Evolutionary conservation across 108 stramenopile species (phyloP).

Genomic region (Cyclotella sp.): DNA sequence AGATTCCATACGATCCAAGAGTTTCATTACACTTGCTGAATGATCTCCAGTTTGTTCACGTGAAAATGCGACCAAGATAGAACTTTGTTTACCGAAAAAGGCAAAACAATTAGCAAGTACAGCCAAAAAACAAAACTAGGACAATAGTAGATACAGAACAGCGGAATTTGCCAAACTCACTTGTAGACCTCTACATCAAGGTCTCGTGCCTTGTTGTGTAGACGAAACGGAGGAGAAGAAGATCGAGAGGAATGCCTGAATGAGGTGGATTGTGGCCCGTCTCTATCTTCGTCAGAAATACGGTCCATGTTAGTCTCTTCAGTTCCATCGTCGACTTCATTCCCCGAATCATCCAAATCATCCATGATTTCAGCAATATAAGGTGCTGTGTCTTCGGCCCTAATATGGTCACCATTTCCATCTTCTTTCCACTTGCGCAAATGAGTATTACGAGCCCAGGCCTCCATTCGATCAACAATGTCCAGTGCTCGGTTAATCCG

Average conservation of each 20-base stretch:
- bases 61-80: conserved; percentile 8
- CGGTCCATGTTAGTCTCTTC: conserved; percentile 10
- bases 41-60: conserved; percentile 43
- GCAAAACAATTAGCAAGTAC: neutral
- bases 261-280: neutral
- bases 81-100: neutral
- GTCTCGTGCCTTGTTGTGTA: conserved; percentile 50
- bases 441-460: conserved; percentile 43
- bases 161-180: neutral
- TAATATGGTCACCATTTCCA: conserved; percentile 9
- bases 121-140: neutral
- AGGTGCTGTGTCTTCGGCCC: too few relatives aligned
- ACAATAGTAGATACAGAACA: neutral
- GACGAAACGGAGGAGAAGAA: conserved; percentile 23
- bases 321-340: conserved; percentile 24
- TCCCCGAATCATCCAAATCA: conserved; percentile 14
- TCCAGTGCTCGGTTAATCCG: conserved; percentile 45
- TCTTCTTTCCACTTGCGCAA: conserved; percentile 5
- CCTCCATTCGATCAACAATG: conserved; percentile 53
- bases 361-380: conserved; percentile 9
- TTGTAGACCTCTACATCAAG: conserved; percentile 59
- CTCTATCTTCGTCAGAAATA: neutral
- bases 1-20: conserved; percentile 69
- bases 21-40: conserved; percentile 45
- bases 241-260: neutral